These are phyloP conservation scores for Tubosaeta brunneosetosa DNA, from an alignment of 768 basidiomycete species.

Conservation along the genomic window DNA sequence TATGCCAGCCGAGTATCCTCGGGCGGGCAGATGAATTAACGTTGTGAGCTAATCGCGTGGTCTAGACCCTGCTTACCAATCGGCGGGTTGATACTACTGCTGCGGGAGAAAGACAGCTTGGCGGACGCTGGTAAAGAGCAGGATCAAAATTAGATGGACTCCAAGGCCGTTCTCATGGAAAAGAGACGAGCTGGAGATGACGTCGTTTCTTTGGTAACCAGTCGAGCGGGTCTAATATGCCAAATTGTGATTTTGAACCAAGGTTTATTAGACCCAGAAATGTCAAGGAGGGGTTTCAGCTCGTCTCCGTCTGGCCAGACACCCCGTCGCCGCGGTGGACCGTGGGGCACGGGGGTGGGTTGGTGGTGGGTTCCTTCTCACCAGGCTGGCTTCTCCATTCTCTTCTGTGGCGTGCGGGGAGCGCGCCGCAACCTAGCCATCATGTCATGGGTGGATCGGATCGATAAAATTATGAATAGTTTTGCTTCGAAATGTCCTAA, in stretches of 20 bases:
- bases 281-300: constrained; percentile 6
- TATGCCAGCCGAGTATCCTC: not conserved
- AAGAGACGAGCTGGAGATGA: constrained; percentile 4
- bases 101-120: not conserved
- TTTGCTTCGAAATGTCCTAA: not conserved
- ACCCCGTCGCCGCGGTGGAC: constrained; percentile 7
- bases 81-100: not conserved
- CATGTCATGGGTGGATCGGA: constrained; percentile 15
- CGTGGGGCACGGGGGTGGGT: not conserved
- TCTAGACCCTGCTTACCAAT: not conserved
- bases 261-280: not conserved
- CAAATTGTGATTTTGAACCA: not conserved
- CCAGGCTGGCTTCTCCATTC: not conserved
- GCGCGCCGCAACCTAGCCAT: not conserved
- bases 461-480: constrained; percentile 9
- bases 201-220: constrained; percentile 26
- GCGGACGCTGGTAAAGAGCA: not conserved
- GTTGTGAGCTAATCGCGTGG: not conserved
- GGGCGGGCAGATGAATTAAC: not conserved
- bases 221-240: not conserved
- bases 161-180: not conserved
- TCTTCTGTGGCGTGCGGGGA: constrained; percentile 22
- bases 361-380: not conserved
- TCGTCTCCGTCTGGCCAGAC: constrained; percentile 7
- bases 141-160: constrained; percentile 4